Evolutionary conservation across 140 eudicot species (phyloP).

Genomic region (Oenanthe javanica): DNA sequence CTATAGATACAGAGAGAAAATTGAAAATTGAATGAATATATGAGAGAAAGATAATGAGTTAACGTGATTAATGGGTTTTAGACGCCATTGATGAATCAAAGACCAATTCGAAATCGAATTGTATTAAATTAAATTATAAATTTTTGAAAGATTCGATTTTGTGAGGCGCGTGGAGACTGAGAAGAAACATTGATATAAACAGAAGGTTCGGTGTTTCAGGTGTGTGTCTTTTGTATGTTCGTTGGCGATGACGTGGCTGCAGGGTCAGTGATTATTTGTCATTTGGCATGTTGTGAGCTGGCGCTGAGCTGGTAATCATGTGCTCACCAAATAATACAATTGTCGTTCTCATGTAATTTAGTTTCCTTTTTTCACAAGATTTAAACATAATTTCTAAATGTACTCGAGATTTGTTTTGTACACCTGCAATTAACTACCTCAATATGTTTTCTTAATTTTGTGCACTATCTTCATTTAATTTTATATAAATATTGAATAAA

Average conservation of each 20-base stretch:
- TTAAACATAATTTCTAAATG: too few species aligned
- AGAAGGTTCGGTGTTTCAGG: slow-evolving; percentile 4
- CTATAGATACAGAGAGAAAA: slow-evolving; percentile 10
- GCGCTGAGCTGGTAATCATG: slow-evolving; percentile 6
- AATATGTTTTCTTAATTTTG: too few species aligned
- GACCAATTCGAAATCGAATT: slow-evolving; percentile 23
- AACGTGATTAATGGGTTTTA: background rate
- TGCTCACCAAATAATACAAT: background rate
- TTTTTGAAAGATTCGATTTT: slow-evolving; percentile 29
- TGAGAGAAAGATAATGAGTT: too few species aligned
- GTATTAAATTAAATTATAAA: background rate
- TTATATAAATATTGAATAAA: too few species aligned
- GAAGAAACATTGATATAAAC: background rate
- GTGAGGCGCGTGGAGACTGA: slow-evolving; percentile 15
- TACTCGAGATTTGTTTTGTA: too few species aligned
- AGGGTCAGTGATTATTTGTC: background rate
- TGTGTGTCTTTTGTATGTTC: too few species aligned
- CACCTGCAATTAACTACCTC: too few species aligned
- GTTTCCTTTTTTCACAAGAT: too few species aligned
- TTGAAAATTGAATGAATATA: background rate
- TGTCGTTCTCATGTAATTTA: background rate
- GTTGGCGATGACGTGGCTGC: background rate
- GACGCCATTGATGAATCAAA: background rate
- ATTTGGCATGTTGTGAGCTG: background rate
- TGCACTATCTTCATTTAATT: too few species aligned